Conservation (phyloP, 768 basidiomycete genomes). For the Leccinellum rugosiceps region DNA sequence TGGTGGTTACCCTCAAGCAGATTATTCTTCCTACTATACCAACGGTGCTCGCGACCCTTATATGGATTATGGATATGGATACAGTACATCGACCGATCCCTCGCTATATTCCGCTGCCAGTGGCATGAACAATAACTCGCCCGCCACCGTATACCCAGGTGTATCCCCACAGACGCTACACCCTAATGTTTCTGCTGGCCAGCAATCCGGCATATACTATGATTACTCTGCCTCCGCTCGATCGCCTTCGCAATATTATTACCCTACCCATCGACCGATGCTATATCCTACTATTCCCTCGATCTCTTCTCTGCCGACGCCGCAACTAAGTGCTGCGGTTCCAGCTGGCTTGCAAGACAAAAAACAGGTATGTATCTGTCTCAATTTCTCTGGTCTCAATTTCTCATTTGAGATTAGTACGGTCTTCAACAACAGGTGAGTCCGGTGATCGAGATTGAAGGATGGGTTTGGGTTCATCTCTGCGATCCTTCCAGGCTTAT, state of each 20-base stretch:
- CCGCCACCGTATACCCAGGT: slow-evolving; percentile 49
- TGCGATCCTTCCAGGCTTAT: slow-evolving; percentile 35
- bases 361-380: slow-evolving; percentile 49
- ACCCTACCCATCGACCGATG: slow-evolving; percentile 53
- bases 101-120: slow-evolving; percentile 48
- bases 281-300: slow-evolving; percentile 53
- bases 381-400: slow-evolving; percentile 2
- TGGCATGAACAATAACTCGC: slow-evolving; percentile 42
- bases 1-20: slow-evolving; percentile 48
- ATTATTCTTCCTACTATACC: slow-evolving; percentile 60
- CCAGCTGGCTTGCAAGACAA: slow-evolving; percentile 47
- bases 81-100: slow-evolving; percentile 48
- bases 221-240: slow-evolving; percentile 51
- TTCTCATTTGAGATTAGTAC: slow-evolving; percentile 32
- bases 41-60: slow-evolving; percentile 49
- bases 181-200: slow-evolving; percentile 39
- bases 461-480: neutral
- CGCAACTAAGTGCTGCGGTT: slow-evolving; percentile 41
- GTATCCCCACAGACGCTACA: slow-evolving; percentile 42
- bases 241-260: slow-evolving; percentile 59
- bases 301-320: slow-evolving; percentile 52
- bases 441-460: slow-evolving; percentile 12
- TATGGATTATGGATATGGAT: slow-evolving; percentile 56
- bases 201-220: slow-evolving; percentile 55
- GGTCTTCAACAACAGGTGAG: slow-evolving; percentile 47